phyloP scores from a whole-genome alignment of 352 stramenopile genomes.

The Pythium biforme region DNA sequence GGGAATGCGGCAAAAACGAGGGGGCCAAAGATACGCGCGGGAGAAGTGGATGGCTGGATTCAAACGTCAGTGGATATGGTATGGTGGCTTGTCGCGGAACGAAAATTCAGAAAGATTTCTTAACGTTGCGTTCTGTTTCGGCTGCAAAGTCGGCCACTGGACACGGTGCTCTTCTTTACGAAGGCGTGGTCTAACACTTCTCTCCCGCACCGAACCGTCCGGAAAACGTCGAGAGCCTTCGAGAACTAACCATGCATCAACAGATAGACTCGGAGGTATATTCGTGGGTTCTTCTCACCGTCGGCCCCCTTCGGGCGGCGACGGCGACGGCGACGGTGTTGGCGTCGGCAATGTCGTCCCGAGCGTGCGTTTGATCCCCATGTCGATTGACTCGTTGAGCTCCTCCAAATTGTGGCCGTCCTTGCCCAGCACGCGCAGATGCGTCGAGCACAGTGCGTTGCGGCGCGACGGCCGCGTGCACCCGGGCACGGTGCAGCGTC shows the following conservation, averaged over 20 bases:
- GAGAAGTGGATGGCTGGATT: neutral
- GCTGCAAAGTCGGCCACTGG: slow-evolving; percentile 3
- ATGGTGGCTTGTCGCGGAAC: slow-evolving; percentile 1
- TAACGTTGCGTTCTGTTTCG: slow-evolving; percentile 10
- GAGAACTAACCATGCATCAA: slow-evolving; percentile 13
- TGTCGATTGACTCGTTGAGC: slow-evolving; percentile 15
- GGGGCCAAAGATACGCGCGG: slow-evolving; percentile 17
- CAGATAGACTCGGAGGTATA: neutral
- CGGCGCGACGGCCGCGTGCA: slow-evolving; percentile 76
- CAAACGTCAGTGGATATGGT: neutral
- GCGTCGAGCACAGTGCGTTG: slow-evolving; percentile 78
- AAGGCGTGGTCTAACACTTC: neutral
- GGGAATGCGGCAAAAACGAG: neutral
- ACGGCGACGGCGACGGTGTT: slow-evolving; percentile 9
- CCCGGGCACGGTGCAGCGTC: slow-evolving; percentile 63
- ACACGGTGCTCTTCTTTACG: slow-evolving; percentile 7
- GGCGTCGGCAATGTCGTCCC: neutral
- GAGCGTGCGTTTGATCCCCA: slow-evolving; percentile 4
- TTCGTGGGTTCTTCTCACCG: neutral
- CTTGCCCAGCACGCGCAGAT: slow-evolving; percentile 38
- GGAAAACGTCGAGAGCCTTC: slow-evolving; percentile 1
- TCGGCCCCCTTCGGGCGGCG: neutral
- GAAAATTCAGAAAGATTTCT: slow-evolving; percentile 13
- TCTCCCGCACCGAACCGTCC: neutral
- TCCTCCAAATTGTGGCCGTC: slow-evolving; percentile 21